Percentiles rank a stretch among this genome's conserved stretches.
Conservation (phyloP, 2,329 filamentous ascomycete species). For the Colletotrichum musicola region DNA sequence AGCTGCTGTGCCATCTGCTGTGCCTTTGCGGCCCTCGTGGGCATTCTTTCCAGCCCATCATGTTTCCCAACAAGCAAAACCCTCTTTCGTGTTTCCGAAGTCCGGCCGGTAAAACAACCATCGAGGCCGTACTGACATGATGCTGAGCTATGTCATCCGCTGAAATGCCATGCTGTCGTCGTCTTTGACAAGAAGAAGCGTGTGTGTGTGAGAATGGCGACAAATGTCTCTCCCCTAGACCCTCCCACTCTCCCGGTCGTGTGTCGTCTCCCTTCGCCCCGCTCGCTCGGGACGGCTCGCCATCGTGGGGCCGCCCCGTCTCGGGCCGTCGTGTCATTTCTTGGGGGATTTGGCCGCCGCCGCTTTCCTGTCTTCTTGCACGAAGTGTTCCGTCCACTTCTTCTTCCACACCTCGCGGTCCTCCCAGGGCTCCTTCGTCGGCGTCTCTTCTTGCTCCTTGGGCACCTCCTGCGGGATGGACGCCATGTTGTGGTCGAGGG, state of each 20-base stretch:
- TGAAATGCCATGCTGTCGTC: constrained; percentile 6
- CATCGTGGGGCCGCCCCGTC: not conserved
- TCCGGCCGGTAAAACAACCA: constrained; percentile 11
- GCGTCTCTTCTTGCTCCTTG: constrained; percentile 35
- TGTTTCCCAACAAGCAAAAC: constrained; percentile 17
- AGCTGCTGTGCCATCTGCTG: constrained; percentile 15
- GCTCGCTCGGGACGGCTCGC: not conserved
- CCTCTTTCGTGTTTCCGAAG: not conserved
- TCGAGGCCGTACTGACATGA: constrained; percentile 6
- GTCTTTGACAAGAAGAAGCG: not conserved
- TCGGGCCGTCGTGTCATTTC: constrained; percentile 11
- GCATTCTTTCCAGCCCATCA: constrained; percentile 1
- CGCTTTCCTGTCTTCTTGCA: constrained; percentile 33
- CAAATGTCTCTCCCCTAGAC: constrained; percentile 1
- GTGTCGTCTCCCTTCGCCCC: not conserved
- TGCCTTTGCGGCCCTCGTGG: not conserved
- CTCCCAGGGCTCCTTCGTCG: constrained; percentile 37
- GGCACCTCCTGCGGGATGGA: constrained; percentile 34
- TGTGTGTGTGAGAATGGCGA: constrained; percentile 2
- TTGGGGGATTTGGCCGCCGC: constrained; percentile 26
- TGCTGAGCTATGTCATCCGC: constrained; percentile 18
- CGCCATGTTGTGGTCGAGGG: constrained; percentile 37
- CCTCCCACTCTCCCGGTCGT: too few species aligned
- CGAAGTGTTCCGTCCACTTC: constrained; percentile 36
- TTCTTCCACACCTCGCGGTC: constrained; percentile 38